These are phyloP conservation scores for Harringtonia aguacate DNA, from an alignment of 2,329 filamentous ascomycete species.

Conservation along the genomic window DNA sequence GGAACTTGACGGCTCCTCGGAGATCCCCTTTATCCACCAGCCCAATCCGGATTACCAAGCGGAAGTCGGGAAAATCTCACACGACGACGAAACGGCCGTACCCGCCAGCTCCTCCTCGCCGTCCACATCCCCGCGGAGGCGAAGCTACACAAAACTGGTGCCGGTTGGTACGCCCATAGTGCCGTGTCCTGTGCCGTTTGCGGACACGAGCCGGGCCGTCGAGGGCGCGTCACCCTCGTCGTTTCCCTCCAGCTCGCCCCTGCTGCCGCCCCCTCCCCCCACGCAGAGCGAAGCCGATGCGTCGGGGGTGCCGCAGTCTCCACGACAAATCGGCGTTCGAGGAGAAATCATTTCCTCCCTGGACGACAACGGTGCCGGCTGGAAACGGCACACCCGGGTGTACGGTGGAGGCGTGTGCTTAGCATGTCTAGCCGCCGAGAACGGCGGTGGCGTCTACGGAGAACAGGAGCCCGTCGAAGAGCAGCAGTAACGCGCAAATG, in stretches of 20 bases:
- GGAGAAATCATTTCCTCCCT: constrained; percentile 40
- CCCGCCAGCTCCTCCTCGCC: neutral
- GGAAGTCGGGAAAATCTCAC: constrained; percentile 12
- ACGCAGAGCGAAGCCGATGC: neutral
- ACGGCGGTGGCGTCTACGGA: constrained; percentile 33
- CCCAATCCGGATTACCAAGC: constrained; percentile 36
- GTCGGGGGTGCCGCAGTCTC: neutral
- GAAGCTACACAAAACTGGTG: constrained; percentile 31
- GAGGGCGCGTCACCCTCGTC: constrained; percentile 28
- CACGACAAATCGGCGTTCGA: constrained; percentile 28
- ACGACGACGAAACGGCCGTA: constrained; percentile 16
- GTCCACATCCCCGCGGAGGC: constrained; percentile 19
- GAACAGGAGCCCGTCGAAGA: constrained; percentile 12
- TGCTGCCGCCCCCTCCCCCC: constrained; percentile 22
- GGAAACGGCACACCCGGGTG: constrained; percentile 48
- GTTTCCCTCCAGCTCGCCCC: constrained; percentile 35
- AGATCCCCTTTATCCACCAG: constrained; percentile 33
- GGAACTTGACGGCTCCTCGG: constrained; percentile 17
- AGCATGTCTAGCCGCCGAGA: constrained; percentile 39
- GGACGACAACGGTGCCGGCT: constrained; percentile 35
- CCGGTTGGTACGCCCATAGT: constrained; percentile 14
- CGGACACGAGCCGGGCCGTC: constrained; percentile 17
- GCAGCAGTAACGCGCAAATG: too few species aligned
- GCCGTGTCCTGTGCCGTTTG: neutral
- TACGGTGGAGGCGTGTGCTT: constrained; percentile 48